These are phyloP conservation scores for Stephania japonica DNA, from an alignment of 164 flowering plant species.

Conservation along the genomic window DNA sequence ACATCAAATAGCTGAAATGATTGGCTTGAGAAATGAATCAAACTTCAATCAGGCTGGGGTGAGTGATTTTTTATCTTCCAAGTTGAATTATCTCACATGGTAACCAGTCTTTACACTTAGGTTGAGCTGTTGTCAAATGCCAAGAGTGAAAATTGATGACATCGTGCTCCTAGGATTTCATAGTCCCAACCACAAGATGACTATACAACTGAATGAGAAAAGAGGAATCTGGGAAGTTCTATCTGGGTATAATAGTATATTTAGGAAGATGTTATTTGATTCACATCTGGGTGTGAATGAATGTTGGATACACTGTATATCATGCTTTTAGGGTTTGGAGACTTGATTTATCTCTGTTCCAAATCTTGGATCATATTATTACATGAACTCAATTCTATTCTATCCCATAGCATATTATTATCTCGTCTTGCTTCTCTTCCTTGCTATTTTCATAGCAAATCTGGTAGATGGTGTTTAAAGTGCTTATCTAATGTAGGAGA, in stretches of 20 bases:
- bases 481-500: too few species aligned
- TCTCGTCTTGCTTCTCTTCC: neutral
- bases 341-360: neutral
- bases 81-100: neutral
- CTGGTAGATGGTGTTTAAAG: too few species aligned
- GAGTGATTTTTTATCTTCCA: constrained; percentile 24
- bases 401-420: neutral
- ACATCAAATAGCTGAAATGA: constrained; percentile 98
- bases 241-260: too few species aligned
- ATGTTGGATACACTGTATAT: neutral
- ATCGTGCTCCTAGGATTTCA: neutral
- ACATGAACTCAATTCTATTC: neutral
- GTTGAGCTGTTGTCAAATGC: neutral
- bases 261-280: too few species aligned
- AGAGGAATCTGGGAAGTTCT: neutral
- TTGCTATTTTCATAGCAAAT: too few species aligned
- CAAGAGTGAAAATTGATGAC: neutral
- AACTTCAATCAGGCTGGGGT: constrained; percentile 80
- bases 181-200: neutral
- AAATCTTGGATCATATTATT: neutral
- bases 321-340: neutral
- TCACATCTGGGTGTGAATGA: neutral
- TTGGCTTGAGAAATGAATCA: constrained; percentile 83
- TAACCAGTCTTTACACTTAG: neutral
- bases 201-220: neutral